A percentile compares a stretch with the other conserved stretches of the same genome.
Evolutionary conservation across 1,284 basidiomycete genomes (phyloP).

Genomic region (Coniferiporia sulphurascens): DNA sequence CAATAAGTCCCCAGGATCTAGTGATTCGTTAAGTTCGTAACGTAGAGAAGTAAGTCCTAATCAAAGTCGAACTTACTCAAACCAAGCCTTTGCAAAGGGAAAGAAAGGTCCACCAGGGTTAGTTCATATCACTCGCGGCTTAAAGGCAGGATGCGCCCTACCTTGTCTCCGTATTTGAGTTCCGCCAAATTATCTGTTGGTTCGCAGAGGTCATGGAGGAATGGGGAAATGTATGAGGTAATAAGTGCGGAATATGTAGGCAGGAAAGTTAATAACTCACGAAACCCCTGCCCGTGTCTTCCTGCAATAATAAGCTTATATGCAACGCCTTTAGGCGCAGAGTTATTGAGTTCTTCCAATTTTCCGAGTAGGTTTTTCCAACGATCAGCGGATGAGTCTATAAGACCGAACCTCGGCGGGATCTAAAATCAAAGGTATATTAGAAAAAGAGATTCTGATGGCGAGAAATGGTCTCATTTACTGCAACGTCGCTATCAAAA

Average conservation of each 20-base stretch:
- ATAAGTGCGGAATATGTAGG: constrained; percentile 36
- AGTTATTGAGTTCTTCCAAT: constrained; percentile 43
- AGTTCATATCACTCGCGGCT: not conserved
- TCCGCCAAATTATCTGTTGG: constrained; percentile 72
- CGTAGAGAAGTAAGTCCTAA: not conserved
- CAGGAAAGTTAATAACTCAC: constrained; percentile 54
- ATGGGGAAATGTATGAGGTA: not conserved
- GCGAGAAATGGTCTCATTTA: too few relatives aligned
- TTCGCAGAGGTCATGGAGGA: too few relatives aligned
- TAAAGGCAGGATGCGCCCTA: constrained; percentile 24
- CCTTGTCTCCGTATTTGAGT: constrained; percentile 61
- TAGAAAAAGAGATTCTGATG: too few relatives aligned
- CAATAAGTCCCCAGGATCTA: constrained; percentile 62
- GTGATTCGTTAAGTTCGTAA: constrained; percentile 22
- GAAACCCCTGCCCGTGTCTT: constrained; percentile 70
- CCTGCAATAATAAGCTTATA: constrained; percentile 66
- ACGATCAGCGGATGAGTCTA: constrained; percentile 43
- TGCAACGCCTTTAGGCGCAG: constrained; percentile 33
- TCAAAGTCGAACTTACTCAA: constrained; percentile 40
- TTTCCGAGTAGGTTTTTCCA: constrained; percentile 47
- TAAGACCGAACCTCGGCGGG: constrained; percentile 57
- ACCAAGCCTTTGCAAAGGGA: constrained; percentile 37
- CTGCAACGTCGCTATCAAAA: too few relatives aligned
- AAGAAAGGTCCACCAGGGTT: not conserved
- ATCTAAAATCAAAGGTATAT: constrained; percentile 34